Conservation (phyloP, 306 rosid genomes). For the Pterocarpus macrocarpus region DNA sequence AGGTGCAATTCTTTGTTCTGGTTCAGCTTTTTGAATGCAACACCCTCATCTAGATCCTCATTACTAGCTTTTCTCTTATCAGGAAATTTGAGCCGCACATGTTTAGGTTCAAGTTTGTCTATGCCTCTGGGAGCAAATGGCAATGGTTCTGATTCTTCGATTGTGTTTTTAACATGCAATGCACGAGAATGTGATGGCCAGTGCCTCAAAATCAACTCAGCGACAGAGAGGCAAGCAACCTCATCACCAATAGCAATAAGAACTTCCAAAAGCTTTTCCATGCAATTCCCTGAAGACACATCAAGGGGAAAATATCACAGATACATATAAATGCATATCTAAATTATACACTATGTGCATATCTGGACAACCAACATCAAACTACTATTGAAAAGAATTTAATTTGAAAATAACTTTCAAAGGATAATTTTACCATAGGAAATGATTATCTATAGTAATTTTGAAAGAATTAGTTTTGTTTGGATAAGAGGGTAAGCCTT, state of each 20-base stretch:
- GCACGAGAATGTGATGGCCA: constrained; percentile 99
- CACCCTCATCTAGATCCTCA: constrained; percentile 64
- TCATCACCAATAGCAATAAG: constrained; percentile 98
- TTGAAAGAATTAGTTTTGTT: constrained; percentile 31
- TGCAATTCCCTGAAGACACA: constrained; percentile 88
- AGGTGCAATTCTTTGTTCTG: constrained; percentile 73
- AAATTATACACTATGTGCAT: not conserved
- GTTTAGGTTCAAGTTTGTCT: constrained; percentile 94
- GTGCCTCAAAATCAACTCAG: constrained; percentile 92
- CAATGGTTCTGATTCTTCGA: constrained; percentile 82
- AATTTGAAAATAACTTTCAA: constrained; percentile 20
- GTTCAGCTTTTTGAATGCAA: constrained; percentile 75
- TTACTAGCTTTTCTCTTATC: constrained; percentile 81
- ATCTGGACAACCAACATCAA: constrained; percentile 4
- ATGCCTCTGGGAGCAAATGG: constrained; percentile 96
- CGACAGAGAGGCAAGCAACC: constrained; percentile 93
- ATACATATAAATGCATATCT: constrained; percentile 18
- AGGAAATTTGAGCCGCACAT: constrained; percentile 81
- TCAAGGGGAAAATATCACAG: not conserved
- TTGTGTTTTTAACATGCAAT: constrained; percentile 79
- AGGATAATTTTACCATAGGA: constrained; percentile 33
- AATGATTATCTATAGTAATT: constrained; percentile 27
- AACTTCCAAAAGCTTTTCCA: constrained; percentile 99
- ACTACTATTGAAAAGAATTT: constrained; percentile 23
- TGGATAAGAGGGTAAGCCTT: constrained; percentile 14